A percentile compares a stretch with the other conserved stretches of the same genome.
Conservation (phyloP, 192 early-diverging fungal genomes). For the Haplosporangium gracile region DNA sequence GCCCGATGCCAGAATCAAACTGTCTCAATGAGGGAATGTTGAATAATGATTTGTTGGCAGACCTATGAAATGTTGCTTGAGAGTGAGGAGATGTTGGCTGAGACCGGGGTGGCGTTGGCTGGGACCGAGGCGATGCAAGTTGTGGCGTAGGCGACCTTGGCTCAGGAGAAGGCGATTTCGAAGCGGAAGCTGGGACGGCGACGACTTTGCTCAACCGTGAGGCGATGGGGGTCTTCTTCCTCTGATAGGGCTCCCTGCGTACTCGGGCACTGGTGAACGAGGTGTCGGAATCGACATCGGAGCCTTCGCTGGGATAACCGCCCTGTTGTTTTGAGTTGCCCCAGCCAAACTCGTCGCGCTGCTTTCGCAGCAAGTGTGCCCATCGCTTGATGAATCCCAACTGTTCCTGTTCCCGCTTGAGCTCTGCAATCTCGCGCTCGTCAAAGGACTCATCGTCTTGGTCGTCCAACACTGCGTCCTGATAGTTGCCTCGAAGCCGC, state of each 20-base stretch:
- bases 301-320: background rate
- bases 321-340: slow-evolving; percentile 11
- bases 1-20: slow-evolving; percentile 38
- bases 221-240: background rate
- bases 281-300: slow-evolving; percentile 11
- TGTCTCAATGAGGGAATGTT: slow-evolving; percentile 27
- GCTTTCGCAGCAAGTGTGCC: slow-evolving; percentile 25
- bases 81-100: background rate
- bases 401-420: slow-evolving; percentile 26
- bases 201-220: background rate
- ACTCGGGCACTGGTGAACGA: slow-evolving; percentile 27
- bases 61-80: background rate
- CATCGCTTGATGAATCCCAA: slow-evolving; percentile 38
- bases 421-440: slow-evolving; percentile 20
- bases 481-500: slow-evolving; percentile 15
- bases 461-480: background rate
- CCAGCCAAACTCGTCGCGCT: slow-evolving; percentile 39
- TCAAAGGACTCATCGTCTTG: slow-evolving; percentile 1
- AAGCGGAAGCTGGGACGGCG: background rate
- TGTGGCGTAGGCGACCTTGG: background rate
- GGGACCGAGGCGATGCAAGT: background rate
- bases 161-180: background rate
- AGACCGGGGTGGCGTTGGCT: background rate
- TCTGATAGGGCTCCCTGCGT: background rate
- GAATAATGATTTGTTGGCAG: background rate